Evolutionary conservation across 768 basidiomycete genomes (phyloP), one percentile per base, ranked within the genome.

Genomic region (Trametes cinnabarina): DNA sequence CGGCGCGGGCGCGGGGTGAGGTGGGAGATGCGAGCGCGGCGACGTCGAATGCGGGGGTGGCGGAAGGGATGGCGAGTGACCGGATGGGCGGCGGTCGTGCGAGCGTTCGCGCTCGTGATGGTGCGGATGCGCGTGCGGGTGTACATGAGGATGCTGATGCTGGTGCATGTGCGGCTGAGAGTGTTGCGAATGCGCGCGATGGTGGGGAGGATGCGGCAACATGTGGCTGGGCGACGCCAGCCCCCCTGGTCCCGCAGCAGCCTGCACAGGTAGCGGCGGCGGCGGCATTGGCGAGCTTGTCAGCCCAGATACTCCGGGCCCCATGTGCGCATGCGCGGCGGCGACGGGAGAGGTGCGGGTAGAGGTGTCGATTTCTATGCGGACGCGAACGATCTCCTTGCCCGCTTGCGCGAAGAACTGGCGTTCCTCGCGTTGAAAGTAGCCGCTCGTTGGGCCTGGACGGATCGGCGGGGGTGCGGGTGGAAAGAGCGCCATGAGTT

Each of bases 401-500:
- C 88, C 89, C 0, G 86, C 86, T 64, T 88, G 83, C 1, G 88
- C 87, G 62, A 92, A 92, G 71, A 89, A 92, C 8, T 85, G 86
- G 54, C 88, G 86, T 65, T 92, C 89, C 69, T 92, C 86, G 0
- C 82, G 77, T 61, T 84, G 81, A 69, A 92, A 92, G 69, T 81
- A 90, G 26, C 84, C 82, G 48, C 83, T 85, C 0, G 90, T 90
- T 3, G 87, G 83, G 0, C 85, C 84, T 2, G 81, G 77, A 54
- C 82, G 75, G 72, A 83, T 77, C 49, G 80, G 81, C 43, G 89
- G 89, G 15, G 87, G 80, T 3, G 83, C 75, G 5, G 89, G 80
- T 0, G 90, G 90, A 68, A 91, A 92, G 75, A 92, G 81, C 14
- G 87, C 87, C 90, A 92, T 92, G 64, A 92, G 80, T 63, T 92